These are phyloP conservation scores for Uronychia binucleata DNA, from an alignment of 73 alveolate genomes.

Conservation along the genomic window DNA sequence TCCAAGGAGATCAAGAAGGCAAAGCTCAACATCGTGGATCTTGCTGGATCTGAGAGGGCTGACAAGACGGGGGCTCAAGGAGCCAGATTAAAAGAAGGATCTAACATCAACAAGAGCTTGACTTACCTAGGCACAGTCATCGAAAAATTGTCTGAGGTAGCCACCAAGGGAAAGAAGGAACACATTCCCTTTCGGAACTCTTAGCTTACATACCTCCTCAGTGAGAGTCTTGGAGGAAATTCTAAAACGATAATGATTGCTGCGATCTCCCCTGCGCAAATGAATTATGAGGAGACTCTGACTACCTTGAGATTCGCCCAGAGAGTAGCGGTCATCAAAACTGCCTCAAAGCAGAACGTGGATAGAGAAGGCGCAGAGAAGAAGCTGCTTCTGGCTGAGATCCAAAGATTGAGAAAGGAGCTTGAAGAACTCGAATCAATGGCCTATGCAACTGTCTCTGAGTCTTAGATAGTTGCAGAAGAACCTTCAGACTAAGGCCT, in stretches of 20 bases:
- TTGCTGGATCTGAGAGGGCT: slow-evolving; percentile 92
- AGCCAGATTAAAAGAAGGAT: slow-evolving; percentile 87
- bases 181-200: slow-evolving; percentile 80
- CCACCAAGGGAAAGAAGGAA: slow-evolving; percentile 30
- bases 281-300: slow-evolving; percentile 60
- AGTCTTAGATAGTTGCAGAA: background rate
- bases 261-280: slow-evolving; percentile 62
- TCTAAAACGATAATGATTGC: slow-evolving; percentile 69
- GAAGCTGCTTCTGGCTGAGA: background rate
- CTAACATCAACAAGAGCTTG: slow-evolving; percentile 80
- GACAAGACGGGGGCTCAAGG: slow-evolving; percentile 83
- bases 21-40: slow-evolving; percentile 80
- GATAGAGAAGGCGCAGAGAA: slow-evolving; percentile 9
- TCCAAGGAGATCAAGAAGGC: slow-evolving; percentile 61
- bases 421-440: background rate
- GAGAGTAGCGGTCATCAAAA: slow-evolving; percentile 14
- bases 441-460: background rate
- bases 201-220: slow-evolving; percentile 54
- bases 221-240: slow-evolving; percentile 61
- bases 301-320: slow-evolving; percentile 52
- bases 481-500: background rate
- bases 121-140: slow-evolving; percentile 82
- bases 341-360: slow-evolving; percentile 5
- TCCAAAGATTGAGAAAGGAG: background rate
- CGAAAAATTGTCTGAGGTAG: slow-evolving; percentile 70